Percentiles rank a stretch among this genome's conserved stretches.
These are phyloP conservation scores for Fusarium concolor DNA, from an alignment of 2,329 filamentous ascomycete genomes.

Conservation along the genomic window DNA sequence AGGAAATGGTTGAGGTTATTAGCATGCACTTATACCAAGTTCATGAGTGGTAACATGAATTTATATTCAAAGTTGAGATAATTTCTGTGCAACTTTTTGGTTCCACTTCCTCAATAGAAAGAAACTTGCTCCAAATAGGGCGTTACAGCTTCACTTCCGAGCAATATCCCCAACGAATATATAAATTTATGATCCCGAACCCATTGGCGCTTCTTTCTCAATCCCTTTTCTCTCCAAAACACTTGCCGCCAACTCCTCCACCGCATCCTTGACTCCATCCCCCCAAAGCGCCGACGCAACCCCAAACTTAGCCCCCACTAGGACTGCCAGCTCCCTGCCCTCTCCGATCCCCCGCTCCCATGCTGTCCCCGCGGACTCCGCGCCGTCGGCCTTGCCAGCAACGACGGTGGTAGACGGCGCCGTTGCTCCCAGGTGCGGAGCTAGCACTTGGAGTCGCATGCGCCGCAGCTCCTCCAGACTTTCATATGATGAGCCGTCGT, in stretches of 20 bases:
- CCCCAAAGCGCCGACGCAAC: conserved; percentile 34
- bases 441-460: conserved; percentile 22
- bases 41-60: too few species aligned
- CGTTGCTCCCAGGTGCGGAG: conserved; percentile 8
- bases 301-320: conserved; percentile 32
- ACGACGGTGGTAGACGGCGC: conserved; percentile 28
- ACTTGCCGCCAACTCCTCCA: conserved; percentile 34
- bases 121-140: background rate
- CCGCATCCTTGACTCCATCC: conserved; percentile 35
- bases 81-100: too few species aligned
- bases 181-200: background rate
- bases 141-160: background rate
- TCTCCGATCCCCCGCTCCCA: conserved; percentile 28
- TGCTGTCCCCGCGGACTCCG: conserved; percentile 17
- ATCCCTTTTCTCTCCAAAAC: conserved; percentile 28
- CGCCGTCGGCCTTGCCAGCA: conserved; percentile 31
- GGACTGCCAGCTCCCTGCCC: conserved; percentile 28
- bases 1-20: too few species aligned
- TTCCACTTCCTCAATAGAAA: too few species aligned
- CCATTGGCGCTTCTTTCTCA: conserved; percentile 9
- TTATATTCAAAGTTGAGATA: too few species aligned
- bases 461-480: conserved; percentile 28
- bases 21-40: background rate
- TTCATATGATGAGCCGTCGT: conserved; percentile 19
- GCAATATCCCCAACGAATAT: background rate